Evolutionary conservation across 2,329 filamentous ascomycete genomes (phyloP), one percentile per base, ranked within the genome.

Genomic region (Talaromyces sp.): DNA sequence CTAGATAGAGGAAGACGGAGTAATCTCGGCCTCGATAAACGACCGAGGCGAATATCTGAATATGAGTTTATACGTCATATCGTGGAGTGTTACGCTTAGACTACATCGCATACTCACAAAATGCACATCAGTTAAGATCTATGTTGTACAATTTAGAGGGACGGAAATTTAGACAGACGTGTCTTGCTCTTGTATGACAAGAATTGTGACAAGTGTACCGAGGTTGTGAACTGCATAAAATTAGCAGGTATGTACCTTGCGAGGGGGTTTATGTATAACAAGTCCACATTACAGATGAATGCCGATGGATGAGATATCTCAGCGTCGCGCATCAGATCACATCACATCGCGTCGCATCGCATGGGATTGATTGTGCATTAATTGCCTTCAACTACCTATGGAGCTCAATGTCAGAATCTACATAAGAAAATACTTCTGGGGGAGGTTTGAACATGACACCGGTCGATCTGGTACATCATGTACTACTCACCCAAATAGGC

Each of bases 181-280:
- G 9, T 22, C 10, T 56, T 35, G 31, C 3, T n/a, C 14, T 52
- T 33, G 24, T 33, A 33, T n/a, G 27, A 31, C 49, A n/a, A 6
- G 16, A 16, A n/a, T 7, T 52, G 24, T 27, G 16, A 33, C 27
- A 13, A 9, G 33, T 10, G 49, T 33, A 52, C 47, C 49, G 49
- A n/a, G 24, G 8, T n/a, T 52, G 14, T 39, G 7, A 27, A 11
- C n/a, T 56, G 52, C 52, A 56, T 37, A 19, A 22, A 7, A 56
- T 14, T 14, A 19, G 3, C 52, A 27, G 14, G 16, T 56, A 56
- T 37, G 31, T 56, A 37, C 16, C n/a, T 56, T 37, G 50, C 50
- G 37, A 56, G 50, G 50, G n/a, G 49, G 16, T 35, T 22, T 56
- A 56, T 56, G 50, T 56, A 56, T 56, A 56, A 33, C 13, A 33